Conservation (phyloP, 176 grass and related monocot genomes). For the Saccharum spontaneum region DNA sequence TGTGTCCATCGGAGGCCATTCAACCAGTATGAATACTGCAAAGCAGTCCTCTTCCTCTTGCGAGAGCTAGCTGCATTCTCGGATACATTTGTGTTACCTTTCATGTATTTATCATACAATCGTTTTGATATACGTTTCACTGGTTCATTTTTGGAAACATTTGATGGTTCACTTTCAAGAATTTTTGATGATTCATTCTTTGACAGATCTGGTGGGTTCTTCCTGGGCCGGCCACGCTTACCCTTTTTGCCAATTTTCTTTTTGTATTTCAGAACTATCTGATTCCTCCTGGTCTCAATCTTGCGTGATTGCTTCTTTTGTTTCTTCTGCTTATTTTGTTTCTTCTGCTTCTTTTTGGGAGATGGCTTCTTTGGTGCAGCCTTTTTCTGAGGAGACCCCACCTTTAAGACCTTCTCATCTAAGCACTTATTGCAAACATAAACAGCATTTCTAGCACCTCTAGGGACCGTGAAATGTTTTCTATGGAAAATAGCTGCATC, state of each 20-base stretch:
- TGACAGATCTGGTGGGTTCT: background rate
- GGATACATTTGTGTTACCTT: constrained; percentile 35
- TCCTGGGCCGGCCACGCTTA: constrained; percentile 46
- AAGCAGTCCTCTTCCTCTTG: constrained; percentile 81
- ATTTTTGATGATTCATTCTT: constrained; percentile 34
- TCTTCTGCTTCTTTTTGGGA: constrained; percentile 47
- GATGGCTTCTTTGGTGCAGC: constrained; percentile 40
- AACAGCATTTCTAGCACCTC: constrained; percentile 45
- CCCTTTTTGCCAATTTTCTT: constrained; percentile 51
- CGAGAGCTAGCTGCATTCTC: constrained; percentile 36
- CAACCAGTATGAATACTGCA: constrained; percentile 82
- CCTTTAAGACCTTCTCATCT: constrained; percentile 44
- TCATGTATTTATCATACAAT: constrained; percentile 61
- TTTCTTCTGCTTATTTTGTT: constrained; percentile 46
- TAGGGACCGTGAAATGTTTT: constrained; percentile 91
- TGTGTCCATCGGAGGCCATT: constrained; percentile 81
- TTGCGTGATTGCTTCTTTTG: constrained; percentile 40
- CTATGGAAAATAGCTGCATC: constrained; percentile 89
- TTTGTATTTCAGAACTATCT: constrained; percentile 48
- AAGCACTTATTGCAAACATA: constrained; percentile 90
- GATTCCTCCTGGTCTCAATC: constrained; percentile 53
- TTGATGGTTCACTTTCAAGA: constrained; percentile 24
- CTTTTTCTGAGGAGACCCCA: constrained; percentile 47
- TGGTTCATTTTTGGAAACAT: constrained; percentile 31
- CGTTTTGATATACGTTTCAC: constrained; percentile 52